A percentile compares a stretch with the other conserved stretches of the same genome.
phyloP scores from a whole-genome alignment of 345 rosid genomes.

The Salix caprea region DNA sequence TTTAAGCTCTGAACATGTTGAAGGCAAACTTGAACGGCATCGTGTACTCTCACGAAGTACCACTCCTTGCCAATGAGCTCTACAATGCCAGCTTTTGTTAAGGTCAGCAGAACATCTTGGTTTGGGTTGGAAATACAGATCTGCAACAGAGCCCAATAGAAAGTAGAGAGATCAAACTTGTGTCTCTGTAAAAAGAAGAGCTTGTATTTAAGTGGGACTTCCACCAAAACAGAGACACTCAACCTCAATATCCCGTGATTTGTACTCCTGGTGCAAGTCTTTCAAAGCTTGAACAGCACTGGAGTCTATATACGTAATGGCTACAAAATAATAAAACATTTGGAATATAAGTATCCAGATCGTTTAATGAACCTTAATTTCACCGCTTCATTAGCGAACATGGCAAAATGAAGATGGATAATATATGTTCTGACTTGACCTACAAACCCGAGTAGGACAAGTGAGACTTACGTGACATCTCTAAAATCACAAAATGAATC shows the following conservation, averaged over 20 bases:
- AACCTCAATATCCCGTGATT: conserved; percentile 80
- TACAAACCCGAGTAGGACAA: background rate
- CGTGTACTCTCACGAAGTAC: conserved; percentile 90
- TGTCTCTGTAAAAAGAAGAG: background rate
- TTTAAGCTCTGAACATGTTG: conserved; percentile 58
- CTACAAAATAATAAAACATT: conserved; percentile 33
- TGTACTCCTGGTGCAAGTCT: conserved; percentile 84
- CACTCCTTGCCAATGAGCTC: conserved; percentile 88
- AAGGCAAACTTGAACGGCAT: conserved; percentile 95
- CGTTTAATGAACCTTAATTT: background rate
- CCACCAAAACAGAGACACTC: background rate
- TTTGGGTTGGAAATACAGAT: conserved; percentile 88
- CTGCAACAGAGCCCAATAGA: conserved; percentile 28
- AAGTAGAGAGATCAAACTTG: background rate
- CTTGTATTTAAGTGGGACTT: background rate
- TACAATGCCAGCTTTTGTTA: conserved; percentile 70
- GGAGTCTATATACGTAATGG: conserved; percentile 82
- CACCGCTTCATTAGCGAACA: background rate
- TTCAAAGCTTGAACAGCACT: conserved; percentile 93
- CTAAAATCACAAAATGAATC: conserved; percentile 75
- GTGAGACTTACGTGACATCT: conserved; percentile 85
- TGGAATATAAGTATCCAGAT: background rate
- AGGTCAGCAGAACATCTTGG: conserved; percentile 66
- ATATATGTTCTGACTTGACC: background rate
- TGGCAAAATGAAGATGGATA: background rate